phyloP scores from a whole-genome alignment of 148 eudicot species.

The Silene conica region DNA sequence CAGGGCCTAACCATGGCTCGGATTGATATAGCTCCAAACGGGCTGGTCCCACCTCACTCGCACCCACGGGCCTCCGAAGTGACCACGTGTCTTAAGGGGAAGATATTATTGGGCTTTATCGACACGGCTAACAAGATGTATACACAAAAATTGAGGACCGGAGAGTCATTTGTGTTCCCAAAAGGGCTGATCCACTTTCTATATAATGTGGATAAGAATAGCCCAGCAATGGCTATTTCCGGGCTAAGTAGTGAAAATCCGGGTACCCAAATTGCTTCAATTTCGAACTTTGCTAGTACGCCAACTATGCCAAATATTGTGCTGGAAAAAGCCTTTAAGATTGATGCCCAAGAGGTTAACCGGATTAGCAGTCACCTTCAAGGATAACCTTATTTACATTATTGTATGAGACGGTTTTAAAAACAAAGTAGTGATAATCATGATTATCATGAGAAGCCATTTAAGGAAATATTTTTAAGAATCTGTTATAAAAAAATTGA shows the following conservation, averaged over 20 bases:
- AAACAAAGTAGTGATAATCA: too few relatives aligned
- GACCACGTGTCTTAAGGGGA: conserved; percentile 58
- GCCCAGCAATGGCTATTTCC: conserved; percentile 46
- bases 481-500: too few relatives aligned
- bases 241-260: conserved; percentile 74
- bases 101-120: conserved; percentile 66
- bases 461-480: too few relatives aligned
- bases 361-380: conserved; percentile 55
- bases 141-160: conserved; percentile 47
- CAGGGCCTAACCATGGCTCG: conserved; percentile 74
- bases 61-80: conserved; percentile 91
- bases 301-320: conserved; percentile 58
- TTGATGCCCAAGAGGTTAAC: conserved; percentile 52
- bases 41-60: conserved; percentile 69
- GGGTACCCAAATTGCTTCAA: conserved; percentile 51
- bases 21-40: conserved; percentile 50
- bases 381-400: conserved; percentile 26
- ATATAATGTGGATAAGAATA: neutral
- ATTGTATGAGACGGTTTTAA: too few relatives aligned
- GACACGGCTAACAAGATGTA: conserved; percentile 49
- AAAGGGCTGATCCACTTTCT: conserved; percentile 31
- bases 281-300: conserved; percentile 38
- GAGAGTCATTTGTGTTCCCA: conserved; percentile 78
- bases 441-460: too few relatives aligned
- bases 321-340: conserved; percentile 47